phyloP scores from a whole-genome alignment of 352 stramenopile species.

The Nothophytophthora sp. region DNA sequence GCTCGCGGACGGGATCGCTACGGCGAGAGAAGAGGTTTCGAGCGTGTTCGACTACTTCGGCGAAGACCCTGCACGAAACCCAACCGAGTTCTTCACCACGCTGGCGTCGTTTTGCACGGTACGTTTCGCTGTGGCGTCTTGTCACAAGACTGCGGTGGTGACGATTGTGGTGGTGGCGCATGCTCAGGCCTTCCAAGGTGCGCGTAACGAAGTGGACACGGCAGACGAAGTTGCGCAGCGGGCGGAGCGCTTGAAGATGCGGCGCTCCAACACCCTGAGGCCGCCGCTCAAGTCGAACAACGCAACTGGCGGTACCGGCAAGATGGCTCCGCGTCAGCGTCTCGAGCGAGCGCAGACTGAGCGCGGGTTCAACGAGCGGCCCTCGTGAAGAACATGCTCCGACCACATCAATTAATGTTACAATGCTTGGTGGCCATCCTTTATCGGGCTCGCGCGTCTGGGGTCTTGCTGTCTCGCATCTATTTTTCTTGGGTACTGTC shows the following conservation, averaged over 20 bases:
- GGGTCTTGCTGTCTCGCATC: background rate
- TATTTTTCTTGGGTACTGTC: conserved; percentile 3
- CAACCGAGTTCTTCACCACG: conserved; percentile 79
- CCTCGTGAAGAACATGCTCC: too few species aligned
- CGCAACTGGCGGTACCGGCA: conserved; percentile 6
- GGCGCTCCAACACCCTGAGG: conserved; percentile 29
- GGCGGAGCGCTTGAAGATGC: conserved; percentile 65
- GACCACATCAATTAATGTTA: too few species aligned
- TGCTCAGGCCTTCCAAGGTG: conserved; percentile 57
- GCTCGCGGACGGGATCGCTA: conserved; percentile 37
- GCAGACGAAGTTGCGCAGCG: conserved; percentile 56
- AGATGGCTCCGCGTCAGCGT: conserved; percentile 26
- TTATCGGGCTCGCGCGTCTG: too few species aligned
- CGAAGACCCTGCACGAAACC: conserved; percentile 73
- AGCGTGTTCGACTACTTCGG: conserved; percentile 89
- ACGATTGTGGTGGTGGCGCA: background rate
- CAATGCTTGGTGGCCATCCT: conserved; percentile 12
- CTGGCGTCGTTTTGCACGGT: conserved; percentile 81
- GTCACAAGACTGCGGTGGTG: too few species aligned
- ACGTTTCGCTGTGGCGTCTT: background rate
- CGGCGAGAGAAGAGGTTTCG: conserved; percentile 53
- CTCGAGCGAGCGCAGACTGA: conserved; percentile 34
- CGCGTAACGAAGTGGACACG: conserved; percentile 68
- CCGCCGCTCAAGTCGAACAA: conserved; percentile 15
- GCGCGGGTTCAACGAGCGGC: conserved; percentile 14